A percentile compares a stretch with the other conserved stretches of the same genome.
Conservation (phyloP, 2,329 filamentous ascomycete genomes). For the Colletotrichum coccodes region DNA sequence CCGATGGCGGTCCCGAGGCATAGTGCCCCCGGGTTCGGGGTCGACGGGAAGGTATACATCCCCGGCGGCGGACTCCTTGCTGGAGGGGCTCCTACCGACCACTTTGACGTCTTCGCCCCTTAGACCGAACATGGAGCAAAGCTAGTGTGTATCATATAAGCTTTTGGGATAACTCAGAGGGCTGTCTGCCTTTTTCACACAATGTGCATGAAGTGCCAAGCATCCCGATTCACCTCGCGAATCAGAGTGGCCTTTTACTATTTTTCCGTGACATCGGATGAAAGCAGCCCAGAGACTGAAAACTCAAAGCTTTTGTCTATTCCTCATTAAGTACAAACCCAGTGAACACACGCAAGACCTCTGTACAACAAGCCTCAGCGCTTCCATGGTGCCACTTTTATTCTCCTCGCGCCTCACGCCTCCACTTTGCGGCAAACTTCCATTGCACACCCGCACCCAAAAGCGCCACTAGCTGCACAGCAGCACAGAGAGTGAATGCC, state of each 20-base stretch:
- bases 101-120: not conserved
- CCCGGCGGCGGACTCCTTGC: conserved; percentile 43
- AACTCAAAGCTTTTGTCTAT: not conserved
- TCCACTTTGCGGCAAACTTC: conserved; percentile 50
- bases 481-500: conserved; percentile 56
- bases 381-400: accelerated
- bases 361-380: too few species aligned
- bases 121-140: too few species aligned
- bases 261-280: too few species aligned
- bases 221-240: too few species aligned
- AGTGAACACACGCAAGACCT: not conserved
- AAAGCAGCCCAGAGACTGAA: too few species aligned
- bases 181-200: not conserved
- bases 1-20: conserved; percentile 47
- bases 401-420: conserved; percentile 35
- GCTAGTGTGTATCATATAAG: too few species aligned
- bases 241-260: too few species aligned
- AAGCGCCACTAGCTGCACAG: conserved; percentile 55
- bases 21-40: conserved; percentile 41
- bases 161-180: not conserved
- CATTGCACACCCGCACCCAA: conserved; percentile 55
- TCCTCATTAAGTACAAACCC: accelerated
- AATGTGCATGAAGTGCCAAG: too few species aligned
- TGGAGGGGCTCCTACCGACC: not conserved
- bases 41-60: conserved; percentile 42